Evolutionary conservation across 352 stramenopile species (phyloP).

Genomic region (Pythium plurisporium): DNA sequence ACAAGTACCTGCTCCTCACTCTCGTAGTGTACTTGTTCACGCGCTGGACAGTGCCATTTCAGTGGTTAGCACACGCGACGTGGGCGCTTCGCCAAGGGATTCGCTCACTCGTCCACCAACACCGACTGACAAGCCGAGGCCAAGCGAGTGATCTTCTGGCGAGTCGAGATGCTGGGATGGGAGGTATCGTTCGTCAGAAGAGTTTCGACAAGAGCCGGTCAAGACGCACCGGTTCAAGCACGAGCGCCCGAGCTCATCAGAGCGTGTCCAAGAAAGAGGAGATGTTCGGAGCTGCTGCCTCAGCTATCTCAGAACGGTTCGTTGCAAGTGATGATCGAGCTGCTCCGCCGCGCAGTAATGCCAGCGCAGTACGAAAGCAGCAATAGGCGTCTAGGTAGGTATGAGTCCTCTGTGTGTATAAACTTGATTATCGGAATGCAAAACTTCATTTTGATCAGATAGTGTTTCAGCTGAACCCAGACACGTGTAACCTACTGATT

Average conservation of each 20-base stretch:
- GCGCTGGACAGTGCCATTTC: slow-evolving; percentile 77
- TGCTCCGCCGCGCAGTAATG: slow-evolving; percentile 2
- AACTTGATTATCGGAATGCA: neutral
- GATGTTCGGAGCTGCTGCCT: slow-evolving; percentile 75
- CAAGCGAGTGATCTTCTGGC: slow-evolving; percentile 47
- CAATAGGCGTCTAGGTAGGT: no score
- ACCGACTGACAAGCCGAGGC: slow-evolving; percentile 59
- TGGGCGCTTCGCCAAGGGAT: slow-evolving; percentile 64
- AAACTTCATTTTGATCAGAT: no score
- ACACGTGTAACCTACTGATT: no score
- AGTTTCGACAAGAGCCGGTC: slow-evolving; percentile 39
- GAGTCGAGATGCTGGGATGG: slow-evolving; percentile 28
- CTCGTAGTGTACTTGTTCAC: slow-evolving; percentile 77
- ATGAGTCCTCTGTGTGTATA: no score
- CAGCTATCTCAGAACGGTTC: slow-evolving; percentile 74
- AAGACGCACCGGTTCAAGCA: slow-evolving; percentile 56
- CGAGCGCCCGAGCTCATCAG: slow-evolving; percentile 52
- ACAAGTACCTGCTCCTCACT: slow-evolving; percentile 77
- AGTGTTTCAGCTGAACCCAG: no score
- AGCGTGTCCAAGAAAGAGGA: slow-evolving; percentile 84
- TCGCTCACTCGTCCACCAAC: slow-evolving; percentile 68
- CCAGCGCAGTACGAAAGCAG: no score
- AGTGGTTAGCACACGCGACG: slow-evolving; percentile 63
- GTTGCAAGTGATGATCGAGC: slow-evolving; percentile 38
- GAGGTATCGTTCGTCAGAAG: slow-evolving; percentile 4